Evolutionary conservation across 2,329 filamentous ascomycete species (phyloP), one percentile per base, ranked within the genome.

Genomic region (Fusarium transvaalense): DNA sequence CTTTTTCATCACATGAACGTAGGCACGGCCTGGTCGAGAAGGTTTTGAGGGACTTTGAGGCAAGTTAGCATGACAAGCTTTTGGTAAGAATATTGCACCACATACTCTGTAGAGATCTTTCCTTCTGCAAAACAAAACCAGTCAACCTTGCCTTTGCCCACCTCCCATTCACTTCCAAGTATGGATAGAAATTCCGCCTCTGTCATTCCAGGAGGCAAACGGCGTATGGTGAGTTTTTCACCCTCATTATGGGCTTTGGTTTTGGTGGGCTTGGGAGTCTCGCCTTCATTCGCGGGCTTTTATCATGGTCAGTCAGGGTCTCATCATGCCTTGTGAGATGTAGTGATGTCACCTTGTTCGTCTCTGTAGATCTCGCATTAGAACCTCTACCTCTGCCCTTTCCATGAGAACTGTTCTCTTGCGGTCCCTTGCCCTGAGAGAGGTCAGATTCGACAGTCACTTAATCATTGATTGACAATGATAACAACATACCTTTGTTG

Each of bases 161-260:
- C 74, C 74, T 89, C 92, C 95, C 95, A 98, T 48, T 94, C 91
- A 3, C 90, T 85, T 6, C 94, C 94, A 14, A 97, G 78, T 10
- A 89, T 85, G 15, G 82, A 79, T 73, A 89, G 84, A 67, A 97
- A 95, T 75, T 99, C 96, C 1, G 85, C 79, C 74, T 92, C 87
- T 0, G 92, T 97, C 77, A 99, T 84, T 10, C 91, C 93, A 2
- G 96, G 94, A 12, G 96, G 93, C 6, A 99, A 86, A 59, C 95
- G 88, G 53, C 97, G 89, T 56, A 97, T 85, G 25, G 97, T 85
- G 14, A 97, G 85, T 83, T 98, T 98, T 75, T 97, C 86, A 61
- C 92, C 91, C 58, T 79, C 77, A 69, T 76, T 78, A 15, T 78
- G 76, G 45, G 76, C 37, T 61, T 76, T 80, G 10, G 76, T 56